Evolutionary conservation across 1,139 yeast species (phyloP).

Genomic region (Candida anutae): DNA sequence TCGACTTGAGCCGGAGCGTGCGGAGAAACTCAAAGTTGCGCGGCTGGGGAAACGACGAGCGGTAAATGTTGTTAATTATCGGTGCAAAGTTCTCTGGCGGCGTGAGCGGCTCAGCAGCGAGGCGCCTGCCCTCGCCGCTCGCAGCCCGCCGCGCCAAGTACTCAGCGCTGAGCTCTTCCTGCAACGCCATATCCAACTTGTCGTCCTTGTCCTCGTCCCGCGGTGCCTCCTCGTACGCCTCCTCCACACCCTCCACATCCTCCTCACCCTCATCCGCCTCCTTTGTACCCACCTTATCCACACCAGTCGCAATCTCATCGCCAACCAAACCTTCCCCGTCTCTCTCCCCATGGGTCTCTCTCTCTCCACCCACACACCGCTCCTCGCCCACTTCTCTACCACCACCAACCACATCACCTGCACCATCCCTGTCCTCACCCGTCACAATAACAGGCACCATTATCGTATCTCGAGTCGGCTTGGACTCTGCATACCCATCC

Average conservation of each 20-base stretch:
- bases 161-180: slow-evolving; percentile 14
- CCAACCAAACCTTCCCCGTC: slow-evolving; percentile 1
- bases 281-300: slow-evolving; percentile 7
- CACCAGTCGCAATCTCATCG: slow-evolving; percentile 12
- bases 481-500: too few relatives aligned
- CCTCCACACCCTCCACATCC: too few relatives aligned
- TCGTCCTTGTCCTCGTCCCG: slow-evolving; percentile 42
- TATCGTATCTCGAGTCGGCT: too few relatives aligned
- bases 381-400: background rate
- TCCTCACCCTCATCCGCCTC: too few relatives aligned
- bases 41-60: slow-evolving; percentile 84
- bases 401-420: too few relatives aligned
- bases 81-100: slow-evolving; percentile 95
- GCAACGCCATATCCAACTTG: slow-evolving; percentile 25
- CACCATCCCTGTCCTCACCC: too few relatives aligned
- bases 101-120: slow-evolving; percentile 18
- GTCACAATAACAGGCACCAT: too few relatives aligned
- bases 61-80: slow-evolving; percentile 70
- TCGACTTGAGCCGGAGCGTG: slow-evolving; percentile 57
- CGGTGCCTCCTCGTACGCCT: too few relatives aligned
- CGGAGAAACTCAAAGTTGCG: slow-evolving; percentile 69
- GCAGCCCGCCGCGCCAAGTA: slow-evolving; percentile 7
- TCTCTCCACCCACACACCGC: background rate
- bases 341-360: too few relatives aligned
- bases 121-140: slow-evolving; percentile 3